phyloP scores from a whole-genome alignment of 169 alveolate species.

The Eimeria maxima region DNA sequence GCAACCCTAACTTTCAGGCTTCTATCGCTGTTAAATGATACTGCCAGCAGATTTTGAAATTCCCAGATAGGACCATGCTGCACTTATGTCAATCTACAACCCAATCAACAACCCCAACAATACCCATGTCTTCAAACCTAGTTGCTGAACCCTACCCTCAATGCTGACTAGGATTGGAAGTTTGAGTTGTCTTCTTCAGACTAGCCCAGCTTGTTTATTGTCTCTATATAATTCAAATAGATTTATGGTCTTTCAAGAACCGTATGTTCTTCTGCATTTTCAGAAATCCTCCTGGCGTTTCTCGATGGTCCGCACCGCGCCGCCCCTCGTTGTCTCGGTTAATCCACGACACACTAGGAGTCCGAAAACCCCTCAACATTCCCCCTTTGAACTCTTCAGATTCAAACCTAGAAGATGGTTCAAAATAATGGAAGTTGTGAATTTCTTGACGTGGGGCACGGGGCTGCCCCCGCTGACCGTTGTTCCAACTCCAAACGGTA shows the following conservation, averaged over 20 bases:
- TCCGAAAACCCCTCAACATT: not conserved
- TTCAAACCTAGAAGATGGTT: not conserved
- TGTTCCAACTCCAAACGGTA: not conserved
- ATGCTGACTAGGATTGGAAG: not conserved
- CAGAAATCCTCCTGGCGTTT: not conserved
- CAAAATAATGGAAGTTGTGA: not conserved
- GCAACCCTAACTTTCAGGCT: not conserved
- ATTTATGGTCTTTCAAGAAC: not conserved
- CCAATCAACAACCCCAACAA: not conserved
- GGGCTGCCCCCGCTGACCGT: conserved; percentile 16
- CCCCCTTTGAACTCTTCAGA: not conserved
- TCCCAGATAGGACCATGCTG: not conserved
- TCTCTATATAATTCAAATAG: not conserved
- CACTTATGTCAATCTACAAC: not conserved
- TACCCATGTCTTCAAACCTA: not conserved
- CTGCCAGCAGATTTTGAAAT: not conserved
- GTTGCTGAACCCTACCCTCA: not conserved
- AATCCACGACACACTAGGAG: not conserved
- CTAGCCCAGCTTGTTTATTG: not conserved
- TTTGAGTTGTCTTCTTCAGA: not conserved
- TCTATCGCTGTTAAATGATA: not conserved
- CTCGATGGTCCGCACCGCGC: conserved; percentile 13
- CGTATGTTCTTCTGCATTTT: not conserved
- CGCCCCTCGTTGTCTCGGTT: not conserved
- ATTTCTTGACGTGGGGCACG: not conserved